These are phyloP conservation scores for Colletotrichum orbiculare DNA, from an alignment of 2,329 filamentous ascomycete genomes.

Conservation along the genomic window DNA sequence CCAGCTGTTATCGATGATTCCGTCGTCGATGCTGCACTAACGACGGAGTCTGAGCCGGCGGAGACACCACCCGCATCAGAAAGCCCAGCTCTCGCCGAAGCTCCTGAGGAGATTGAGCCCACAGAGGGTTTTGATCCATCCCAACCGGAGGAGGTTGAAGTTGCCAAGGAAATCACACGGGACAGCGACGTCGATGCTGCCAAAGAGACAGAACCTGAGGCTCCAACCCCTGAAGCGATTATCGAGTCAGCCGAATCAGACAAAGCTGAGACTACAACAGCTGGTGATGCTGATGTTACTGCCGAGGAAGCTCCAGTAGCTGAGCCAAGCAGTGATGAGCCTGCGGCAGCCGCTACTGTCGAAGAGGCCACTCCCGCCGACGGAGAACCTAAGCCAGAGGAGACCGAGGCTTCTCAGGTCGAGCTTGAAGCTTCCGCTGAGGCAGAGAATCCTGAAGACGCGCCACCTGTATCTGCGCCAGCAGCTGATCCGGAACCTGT, in stretches of 20 bases:
- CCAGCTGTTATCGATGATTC: background rate
- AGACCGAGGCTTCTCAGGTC: background rate
- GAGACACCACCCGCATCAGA: background rate
- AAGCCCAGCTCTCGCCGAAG: too few relatives aligned
- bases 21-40: background rate
- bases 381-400: background rate
- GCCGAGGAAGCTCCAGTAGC: background rate
- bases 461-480: background rate
- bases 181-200: background rate
- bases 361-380: slow-evolving; percentile 10
- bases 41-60: background rate
- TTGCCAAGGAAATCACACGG: too few relatives aligned
- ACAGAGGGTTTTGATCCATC: too few relatives aligned
- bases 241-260: too few relatives aligned
- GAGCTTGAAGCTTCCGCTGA: background rate
- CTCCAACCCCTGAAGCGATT: background rate
- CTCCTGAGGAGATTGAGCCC: too few relatives aligned
- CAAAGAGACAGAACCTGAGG: background rate
- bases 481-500: background rate
- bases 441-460: background rate
- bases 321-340: background rate
- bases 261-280: background rate
- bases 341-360: background rate
- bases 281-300: background rate
- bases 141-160: too few relatives aligned